These are phyloP conservation scores for Blastobotrys arbuscula DNA, from an alignment of 1,139 yeast genomes.

Conservation along the genomic window DNA sequence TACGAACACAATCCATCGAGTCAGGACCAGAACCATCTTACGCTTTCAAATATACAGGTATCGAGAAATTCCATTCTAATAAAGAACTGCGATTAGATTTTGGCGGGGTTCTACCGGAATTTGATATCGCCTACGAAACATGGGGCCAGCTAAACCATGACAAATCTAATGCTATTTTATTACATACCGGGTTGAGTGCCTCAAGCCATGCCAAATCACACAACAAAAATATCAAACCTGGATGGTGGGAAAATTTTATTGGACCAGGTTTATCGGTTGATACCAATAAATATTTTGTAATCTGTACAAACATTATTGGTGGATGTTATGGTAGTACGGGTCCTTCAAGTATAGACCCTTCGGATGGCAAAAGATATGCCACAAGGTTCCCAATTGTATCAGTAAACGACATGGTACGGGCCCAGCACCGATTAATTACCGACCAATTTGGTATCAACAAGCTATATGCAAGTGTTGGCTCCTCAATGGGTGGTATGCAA, in stretches of 20 bases:
- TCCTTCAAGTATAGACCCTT: conserved; percentile 77
- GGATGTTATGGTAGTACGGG: conserved; percentile 97
- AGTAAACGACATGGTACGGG: conserved; percentile 85
- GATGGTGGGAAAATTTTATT: conserved; percentile 96
- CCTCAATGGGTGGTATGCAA: conserved; percentile 98
- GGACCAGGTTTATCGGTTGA: conserved; percentile 80
- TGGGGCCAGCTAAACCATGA: conserved; percentile 72
- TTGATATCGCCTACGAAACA: conserved; percentile 80
- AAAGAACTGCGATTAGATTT: conserved; percentile 68
- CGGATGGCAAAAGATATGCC: conserved; percentile 64
- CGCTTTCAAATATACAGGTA: conserved; percentile 65
- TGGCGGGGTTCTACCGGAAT: conserved; percentile 73
- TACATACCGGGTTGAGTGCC: conserved; percentile 90
- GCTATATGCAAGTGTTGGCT: conserved; percentile 77
- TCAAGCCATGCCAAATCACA: conserved; percentile 94
- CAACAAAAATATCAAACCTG: conserved; percentile 58
- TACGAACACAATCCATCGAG: conserved; percentile 47
- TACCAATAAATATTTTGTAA: conserved; percentile 71
- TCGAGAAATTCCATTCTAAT: conserved; percentile 48
- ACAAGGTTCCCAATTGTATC: conserved; percentile 85
- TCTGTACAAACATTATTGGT: conserved; percentile 87
- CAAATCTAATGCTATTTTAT: conserved; percentile 64
- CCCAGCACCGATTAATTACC: conserved; percentile 64
- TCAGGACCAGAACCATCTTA: conserved; percentile 86
- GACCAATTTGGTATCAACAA: conserved; percentile 57